A percentile compares a stretch with the other conserved stretches of the same genome.
phyloP scores from a whole-genome alignment of 1,284 basidiomycete species.

The Apiotrichum gracile region DNA sequence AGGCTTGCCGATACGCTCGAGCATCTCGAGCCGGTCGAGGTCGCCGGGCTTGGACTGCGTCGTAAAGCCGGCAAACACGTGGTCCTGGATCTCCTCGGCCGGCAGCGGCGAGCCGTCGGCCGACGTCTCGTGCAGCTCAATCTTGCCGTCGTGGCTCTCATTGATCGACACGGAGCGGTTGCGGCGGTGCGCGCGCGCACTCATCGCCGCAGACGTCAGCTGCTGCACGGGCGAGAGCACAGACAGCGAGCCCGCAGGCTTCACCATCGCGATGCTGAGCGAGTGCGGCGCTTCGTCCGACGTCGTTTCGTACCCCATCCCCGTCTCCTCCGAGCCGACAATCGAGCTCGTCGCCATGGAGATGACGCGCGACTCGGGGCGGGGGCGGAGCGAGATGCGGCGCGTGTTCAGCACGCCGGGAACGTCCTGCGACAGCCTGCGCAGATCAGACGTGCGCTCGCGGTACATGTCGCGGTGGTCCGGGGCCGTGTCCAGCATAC shows the following conservation, averaged over 20 bases:
- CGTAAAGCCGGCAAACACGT: background rate
- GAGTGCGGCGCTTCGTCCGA: background rate
- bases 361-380: background rate
- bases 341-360: background rate
- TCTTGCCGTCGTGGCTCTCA: too few species aligned
- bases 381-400: background rate
- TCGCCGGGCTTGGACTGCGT: background rate
- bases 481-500: too few species aligned
- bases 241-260: background rate
- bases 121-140: too few species aligned
- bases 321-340: constrained; percentile 1
- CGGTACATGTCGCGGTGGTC: too few species aligned
- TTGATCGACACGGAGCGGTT: background rate
- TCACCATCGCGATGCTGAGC: background rate
- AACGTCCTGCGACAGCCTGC: too few species aligned
- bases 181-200: constrained; percentile 3
- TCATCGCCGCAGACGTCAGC: constrained; percentile 5
- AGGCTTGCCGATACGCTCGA: background rate
- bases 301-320: background rate
- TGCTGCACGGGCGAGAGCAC: constrained; percentile 6
- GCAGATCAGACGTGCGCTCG: too few species aligned
- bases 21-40: background rate
- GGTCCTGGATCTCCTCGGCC: background rate
- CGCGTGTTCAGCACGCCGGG: too few species aligned
- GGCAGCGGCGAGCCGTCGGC: background rate